A percentile compares a stretch with the other conserved stretches of the same genome.
Evolutionary conservation across 106 monocot species (phyloP).

Genomic region (Phalaenopsis equestris): DNA sequence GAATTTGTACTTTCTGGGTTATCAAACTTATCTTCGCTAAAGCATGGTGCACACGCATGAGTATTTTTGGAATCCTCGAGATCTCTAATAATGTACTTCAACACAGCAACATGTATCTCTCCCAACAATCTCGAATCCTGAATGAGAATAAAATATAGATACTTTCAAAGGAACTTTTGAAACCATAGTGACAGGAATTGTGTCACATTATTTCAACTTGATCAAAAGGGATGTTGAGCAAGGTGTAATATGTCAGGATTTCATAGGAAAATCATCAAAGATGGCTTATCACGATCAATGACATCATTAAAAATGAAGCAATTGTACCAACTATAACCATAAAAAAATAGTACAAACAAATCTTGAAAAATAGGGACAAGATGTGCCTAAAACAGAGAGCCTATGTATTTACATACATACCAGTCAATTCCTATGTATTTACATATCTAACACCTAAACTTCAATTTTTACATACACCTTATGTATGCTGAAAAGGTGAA

Average conservation of each 20-base stretch:
- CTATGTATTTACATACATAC: too few relatives aligned
- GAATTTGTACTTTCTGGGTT: slow-evolving; percentile 79
- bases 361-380: not conserved
- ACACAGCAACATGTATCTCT: slow-evolving; percentile 67
- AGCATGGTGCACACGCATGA: slow-evolving; percentile 41
- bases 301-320: not conserved
- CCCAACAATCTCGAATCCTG: slow-evolving; percentile 89
- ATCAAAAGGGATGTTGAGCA: not conserved
- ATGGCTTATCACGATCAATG: not conserved
- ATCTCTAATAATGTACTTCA: slow-evolving; percentile 86
- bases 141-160: not conserved
- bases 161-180: slow-evolving; percentile 9
- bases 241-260: not conserved
- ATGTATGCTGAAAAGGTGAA: too few relatives aligned
- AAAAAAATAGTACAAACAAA: not conserved
- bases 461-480: too few relatives aligned
- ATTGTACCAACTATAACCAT: not conserved
- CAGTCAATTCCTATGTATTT: too few relatives aligned
- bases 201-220: not conserved
- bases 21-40: slow-evolving; percentile 53
- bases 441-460: too few relatives aligned
- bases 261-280: not conserved
- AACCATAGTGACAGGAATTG: not conserved
- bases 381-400: not conserved
- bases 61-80: slow-evolving; percentile 84